phyloP scores from a whole-genome alignment of 208 protist genomes.

The Polymyxa betae region DNA sequence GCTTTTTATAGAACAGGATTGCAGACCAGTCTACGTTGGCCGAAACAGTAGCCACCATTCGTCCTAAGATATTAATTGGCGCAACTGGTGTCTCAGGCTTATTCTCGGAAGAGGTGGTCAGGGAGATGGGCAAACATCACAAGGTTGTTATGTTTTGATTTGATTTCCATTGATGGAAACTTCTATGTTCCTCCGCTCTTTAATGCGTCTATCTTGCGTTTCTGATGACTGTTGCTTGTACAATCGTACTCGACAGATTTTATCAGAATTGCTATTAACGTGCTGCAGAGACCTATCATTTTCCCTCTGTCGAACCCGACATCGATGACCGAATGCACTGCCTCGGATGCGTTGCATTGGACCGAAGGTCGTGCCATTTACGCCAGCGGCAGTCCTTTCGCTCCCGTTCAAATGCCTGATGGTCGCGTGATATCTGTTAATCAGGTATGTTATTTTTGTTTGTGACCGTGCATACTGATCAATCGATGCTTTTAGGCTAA shows the following conservation, averaged over 20 bases:
- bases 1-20: background rate
- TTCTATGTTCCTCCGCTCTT: too few species aligned
- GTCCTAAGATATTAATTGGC: conserved; percentile 67
- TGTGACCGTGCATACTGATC: background rate
- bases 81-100: conserved; percentile 57
- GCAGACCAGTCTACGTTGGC: background rate
- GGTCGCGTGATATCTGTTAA: background rate
- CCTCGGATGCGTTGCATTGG: conserved; percentile 59
- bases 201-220: too few species aligned
- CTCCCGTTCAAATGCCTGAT: background rate
- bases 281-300: conserved; percentile 69
- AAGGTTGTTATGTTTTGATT: too few species aligned
- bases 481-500: conserved; percentile 64
- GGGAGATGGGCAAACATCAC: conserved; percentile 48
- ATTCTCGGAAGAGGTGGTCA: conserved; percentile 69
- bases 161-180: too few species aligned
- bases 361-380: conserved; percentile 66
- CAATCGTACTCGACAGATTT: too few species aligned
- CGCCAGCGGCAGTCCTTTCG: conserved; percentile 69
- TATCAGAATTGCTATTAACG: too few species aligned
- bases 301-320: conserved; percentile 73
- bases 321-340: conserved; percentile 68
- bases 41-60: conserved; percentile 63
- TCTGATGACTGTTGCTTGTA: too few species aligned
- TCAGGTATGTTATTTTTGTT: conserved; percentile 9